These are phyloP conservation scores for Didymella segeticola DNA, from an alignment of 2,329 filamentous ascomycete species.

Conservation along the genomic window DNA sequence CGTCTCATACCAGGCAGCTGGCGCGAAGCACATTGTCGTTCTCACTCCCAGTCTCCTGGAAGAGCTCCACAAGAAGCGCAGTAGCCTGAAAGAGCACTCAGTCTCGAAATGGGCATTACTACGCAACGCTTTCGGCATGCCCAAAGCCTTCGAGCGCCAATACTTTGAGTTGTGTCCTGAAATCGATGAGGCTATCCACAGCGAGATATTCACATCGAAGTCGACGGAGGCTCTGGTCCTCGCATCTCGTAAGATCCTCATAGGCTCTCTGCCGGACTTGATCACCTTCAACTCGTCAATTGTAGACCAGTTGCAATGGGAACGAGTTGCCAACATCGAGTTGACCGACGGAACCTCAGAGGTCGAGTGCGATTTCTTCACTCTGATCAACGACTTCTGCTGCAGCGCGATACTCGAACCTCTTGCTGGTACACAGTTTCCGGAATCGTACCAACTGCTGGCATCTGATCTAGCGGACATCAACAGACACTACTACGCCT, in stretches of 20 bases:
- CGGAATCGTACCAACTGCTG: conserved; percentile 50
- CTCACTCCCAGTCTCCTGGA: conserved; percentile 56
- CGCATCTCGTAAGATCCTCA: conserved; percentile 39
- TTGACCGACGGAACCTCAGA: conserved; percentile 50
- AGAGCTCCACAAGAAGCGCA: conserved; percentile 32
- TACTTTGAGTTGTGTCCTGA: conserved; percentile 41
- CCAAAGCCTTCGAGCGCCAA: conserved; percentile 24
- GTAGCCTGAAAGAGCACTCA: conserved; percentile 28
- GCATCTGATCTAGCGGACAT: conserved; percentile 63
- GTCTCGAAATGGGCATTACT: conserved; percentile 30
- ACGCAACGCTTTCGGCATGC: conserved; percentile 40
- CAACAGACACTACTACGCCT: conserved; percentile 60
- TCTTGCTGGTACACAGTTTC: conserved; percentile 60
- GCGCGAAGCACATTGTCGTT: conserved; percentile 59
- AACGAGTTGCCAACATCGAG: conserved; percentile 60
- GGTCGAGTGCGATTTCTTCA: conserved; percentile 54
- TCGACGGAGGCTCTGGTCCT: conserved; percentile 51
- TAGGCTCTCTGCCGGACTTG: conserved; percentile 59
- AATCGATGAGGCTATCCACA: conserved; percentile 39
- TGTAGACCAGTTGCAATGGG: conserved; percentile 69
- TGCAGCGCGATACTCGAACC: conserved; percentile 59
- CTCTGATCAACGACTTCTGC: conserved; percentile 64
- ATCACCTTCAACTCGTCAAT: conserved; percentile 65
- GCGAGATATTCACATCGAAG: conserved; percentile 57
- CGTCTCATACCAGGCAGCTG: conserved; percentile 58